Conservation (phyloP, 345 rosid genomes). For the Eucalyptus cloeziana region DNA sequence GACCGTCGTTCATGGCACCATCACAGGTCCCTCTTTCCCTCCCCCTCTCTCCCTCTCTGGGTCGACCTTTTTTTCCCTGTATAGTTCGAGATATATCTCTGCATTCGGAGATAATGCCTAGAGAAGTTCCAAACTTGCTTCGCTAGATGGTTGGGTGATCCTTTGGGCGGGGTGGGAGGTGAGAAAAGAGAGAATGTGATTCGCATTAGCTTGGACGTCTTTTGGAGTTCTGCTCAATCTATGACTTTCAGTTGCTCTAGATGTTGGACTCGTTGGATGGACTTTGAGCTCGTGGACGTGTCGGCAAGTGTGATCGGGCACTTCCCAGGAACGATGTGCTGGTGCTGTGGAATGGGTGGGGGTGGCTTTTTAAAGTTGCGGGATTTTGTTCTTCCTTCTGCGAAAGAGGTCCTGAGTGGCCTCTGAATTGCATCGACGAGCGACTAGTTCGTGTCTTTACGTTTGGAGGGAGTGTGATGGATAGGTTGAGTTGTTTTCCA, state of each 20-base stretch:
- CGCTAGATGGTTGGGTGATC: background rate
- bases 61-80: fast-evolving
- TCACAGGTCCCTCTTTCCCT: constrained; percentile 46
- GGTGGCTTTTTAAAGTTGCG: background rate
- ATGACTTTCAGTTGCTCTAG: background rate
- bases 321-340: background rate
- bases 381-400: background rate
- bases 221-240: background rate
- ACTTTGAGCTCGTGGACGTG: background rate
- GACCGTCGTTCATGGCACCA: constrained; percentile 87
- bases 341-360: background rate
- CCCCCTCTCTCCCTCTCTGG: background rate
- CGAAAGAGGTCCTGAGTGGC: background rate
- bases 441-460: background rate
- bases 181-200: fast-evolving
- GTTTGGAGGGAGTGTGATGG: background rate
- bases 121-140: background rate
- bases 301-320: background rate
- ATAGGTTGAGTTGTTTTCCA: background rate
- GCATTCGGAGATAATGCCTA: background rate
- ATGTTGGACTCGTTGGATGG: background rate
- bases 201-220: background rate
- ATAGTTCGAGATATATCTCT: background rate
- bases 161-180: background rate
- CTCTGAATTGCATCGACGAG: background rate